Evolutionary conservation across 2,329 filamentous ascomycete genomes (phyloP).

Genomic region (Leptographium lundbergii): DNA sequence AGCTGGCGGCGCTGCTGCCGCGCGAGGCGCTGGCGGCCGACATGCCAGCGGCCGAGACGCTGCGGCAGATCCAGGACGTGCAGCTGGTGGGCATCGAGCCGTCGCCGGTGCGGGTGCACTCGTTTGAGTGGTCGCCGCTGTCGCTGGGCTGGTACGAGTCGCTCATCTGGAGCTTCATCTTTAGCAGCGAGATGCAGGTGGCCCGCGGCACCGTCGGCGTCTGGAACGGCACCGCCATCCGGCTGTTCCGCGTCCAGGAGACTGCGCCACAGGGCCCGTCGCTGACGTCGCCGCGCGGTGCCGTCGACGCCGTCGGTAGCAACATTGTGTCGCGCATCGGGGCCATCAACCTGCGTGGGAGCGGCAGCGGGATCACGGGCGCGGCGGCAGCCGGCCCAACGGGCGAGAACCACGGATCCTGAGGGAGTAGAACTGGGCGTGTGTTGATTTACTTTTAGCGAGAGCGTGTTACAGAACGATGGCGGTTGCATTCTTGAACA

Average conservation of each 20-base stretch:
- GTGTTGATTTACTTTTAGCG: not conserved
- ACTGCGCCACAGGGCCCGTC: slow-evolving; percentile 68
- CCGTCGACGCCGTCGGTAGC: slow-evolving; percentile 85
- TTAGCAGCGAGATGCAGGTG: slow-evolving; percentile 78
- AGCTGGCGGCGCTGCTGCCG: slow-evolving; percentile 46
- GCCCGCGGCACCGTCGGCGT: slow-evolving; percentile 79
- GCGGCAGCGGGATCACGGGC: slow-evolving; percentile 14
- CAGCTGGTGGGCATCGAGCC: slow-evolving; percentile 62
- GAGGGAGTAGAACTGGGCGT: not conserved
- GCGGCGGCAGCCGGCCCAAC: not conserved
- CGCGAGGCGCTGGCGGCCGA: slow-evolving; percentile 28
- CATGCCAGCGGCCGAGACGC: slow-evolving; percentile 7
- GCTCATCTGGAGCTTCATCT: slow-evolving; percentile 85
- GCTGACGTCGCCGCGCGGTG: slow-evolving; percentile 72
- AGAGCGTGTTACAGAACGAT: not conserved
- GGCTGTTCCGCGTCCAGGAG: slow-evolving; percentile 82
- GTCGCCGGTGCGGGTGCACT: slow-evolving; percentile 61
- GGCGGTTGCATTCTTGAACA: not conserved
- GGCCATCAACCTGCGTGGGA: slow-evolving; percentile 57
- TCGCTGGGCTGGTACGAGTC: slow-evolving; percentile 94
- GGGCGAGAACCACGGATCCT: not conserved
- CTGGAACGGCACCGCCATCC: slow-evolving; percentile 85
- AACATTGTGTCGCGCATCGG: slow-evolving; percentile 81
- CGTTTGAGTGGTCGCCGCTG: slow-evolving; percentile 87
- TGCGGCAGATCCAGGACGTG: slow-evolving; percentile 45